A percentile compares a stretch with the other conserved stretches of the same genome.
Evolutionary conservation across 371 early-diverging fungal species (phyloP).

Genomic region (Fennellomyces sp.): DNA sequence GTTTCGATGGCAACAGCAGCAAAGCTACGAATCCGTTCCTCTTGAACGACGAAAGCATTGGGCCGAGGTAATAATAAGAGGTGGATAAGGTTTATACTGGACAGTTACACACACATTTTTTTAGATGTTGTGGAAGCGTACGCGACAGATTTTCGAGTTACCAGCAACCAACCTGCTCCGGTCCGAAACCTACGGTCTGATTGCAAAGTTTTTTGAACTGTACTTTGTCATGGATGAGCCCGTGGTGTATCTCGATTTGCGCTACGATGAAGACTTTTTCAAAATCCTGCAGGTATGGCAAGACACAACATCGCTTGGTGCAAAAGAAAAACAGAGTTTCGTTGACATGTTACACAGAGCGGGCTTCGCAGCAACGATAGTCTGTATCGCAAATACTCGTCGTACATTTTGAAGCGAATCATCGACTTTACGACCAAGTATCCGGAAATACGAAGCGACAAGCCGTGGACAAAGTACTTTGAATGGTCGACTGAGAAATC

Average conservation of each 20-base stretch:
- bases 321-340: not conserved
- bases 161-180: slow-evolving; percentile 52
- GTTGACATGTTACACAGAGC: slow-evolving; percentile 21
- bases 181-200: slow-evolving; percentile 45
- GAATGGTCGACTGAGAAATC: slow-evolving; percentile 30
- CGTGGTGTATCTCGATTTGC: slow-evolving; percentile 31
- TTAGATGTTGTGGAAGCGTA: slow-evolving; percentile 51
- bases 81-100: not conserved
- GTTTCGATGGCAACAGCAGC: slow-evolving; percentile 36
- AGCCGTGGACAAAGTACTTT: slow-evolving; percentile 43
- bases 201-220: slow-evolving; percentile 46
- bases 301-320: too few species aligned
- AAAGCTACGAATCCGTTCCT: slow-evolving; percentile 5
- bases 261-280: slow-evolving; percentile 42
- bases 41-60: slow-evolving; percentile 26
- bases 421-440: slow-evolving; percentile 42
- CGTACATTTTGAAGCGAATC: slow-evolving; percentile 46
- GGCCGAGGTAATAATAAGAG: slow-evolving; percentile 27
- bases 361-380: slow-evolving; percentile 47
- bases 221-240: slow-evolving; percentile 35
- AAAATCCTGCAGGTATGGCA: slow-evolving; percentile 41
- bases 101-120: not conserved
- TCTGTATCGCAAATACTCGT: slow-evolving; percentile 43
- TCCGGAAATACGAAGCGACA: not conserved
- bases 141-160: slow-evolving; percentile 39